Base-by-base conservation (phyloP, 2,329 filamentous ascomycete genomes). In the Exophiala sideris region DNA sequence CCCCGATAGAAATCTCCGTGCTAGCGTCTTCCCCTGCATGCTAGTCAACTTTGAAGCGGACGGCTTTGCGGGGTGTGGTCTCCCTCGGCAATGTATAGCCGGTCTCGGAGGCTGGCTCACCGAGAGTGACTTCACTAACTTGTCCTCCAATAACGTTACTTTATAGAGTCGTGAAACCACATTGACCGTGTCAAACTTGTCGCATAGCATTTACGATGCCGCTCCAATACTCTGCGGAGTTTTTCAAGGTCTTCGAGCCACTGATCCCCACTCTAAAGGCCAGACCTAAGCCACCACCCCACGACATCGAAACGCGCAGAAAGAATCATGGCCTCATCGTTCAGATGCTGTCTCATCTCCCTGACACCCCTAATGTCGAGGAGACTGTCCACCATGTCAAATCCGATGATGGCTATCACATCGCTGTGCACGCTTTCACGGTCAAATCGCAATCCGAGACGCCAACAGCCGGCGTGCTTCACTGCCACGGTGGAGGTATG, bases 401-500 rank as follows among this genome's bases (percentile, higher is more conserved):
- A 35, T 60, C 61, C 5, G 60, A 60, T 38, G 64, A 65, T 47
- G 58, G 60, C 2, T 45, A 58, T 10, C 50, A 59, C 18, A 62
- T 67, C 20, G 29, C 58, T 3, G 52, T 67, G 5, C 57, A 61
- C 69, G 3, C 63, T 65, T 10, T 62, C 67, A 8, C 49, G 3
- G 48, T 29, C 5, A 29, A 29, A 29, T 29, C 42, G 40, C 66
- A 40, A 63, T 60, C 10, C 9, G 5, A 38, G 1, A 33, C 29
- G 2, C 29, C 29, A 4, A 11, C 65, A 67, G 12, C 69, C 67
- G 41, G 63, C 2, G 48, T 67, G n/a, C 46, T 67, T 4, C 62
- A 65, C 38, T 42, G 54, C 14, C 66, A 68, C 39, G 65, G 63
- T 24, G 65, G 65, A 12, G 66, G 65, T 3, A 64, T 54, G 48